Conservation (phyloP, 768 basidiomycete genomes). For the Pleurotus sapidus region DNA sequence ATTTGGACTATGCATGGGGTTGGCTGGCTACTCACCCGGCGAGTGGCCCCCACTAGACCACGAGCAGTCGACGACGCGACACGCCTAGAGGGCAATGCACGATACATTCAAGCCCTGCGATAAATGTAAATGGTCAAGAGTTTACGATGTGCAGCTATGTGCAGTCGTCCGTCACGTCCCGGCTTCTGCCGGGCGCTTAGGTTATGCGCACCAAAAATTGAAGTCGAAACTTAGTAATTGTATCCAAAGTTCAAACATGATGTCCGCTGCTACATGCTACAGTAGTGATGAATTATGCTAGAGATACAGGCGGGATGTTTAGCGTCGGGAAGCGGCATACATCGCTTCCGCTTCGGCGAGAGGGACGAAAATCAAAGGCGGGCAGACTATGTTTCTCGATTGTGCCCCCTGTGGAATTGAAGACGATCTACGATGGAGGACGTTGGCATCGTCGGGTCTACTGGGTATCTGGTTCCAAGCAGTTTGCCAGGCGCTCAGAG, state of each 20-base stretch:
- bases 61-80: constrained; percentile 42
- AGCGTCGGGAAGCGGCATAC: background rate
- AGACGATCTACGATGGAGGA: background rate
- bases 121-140: constrained; percentile 12
- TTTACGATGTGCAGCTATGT: background rate
- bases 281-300: background rate
- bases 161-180: background rate
- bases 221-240: too few species aligned
- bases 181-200: too few species aligned
- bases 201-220: too few species aligned
- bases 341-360: background rate
- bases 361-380: background rate
- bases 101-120: constrained; percentile 43
- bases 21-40: constrained; percentile 49
- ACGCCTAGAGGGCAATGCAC: constrained; percentile 55
- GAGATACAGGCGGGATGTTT: background rate
- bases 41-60: constrained; percentile 47
- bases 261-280: too few species aligned
- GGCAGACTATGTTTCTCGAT: background rate
- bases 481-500: background rate
- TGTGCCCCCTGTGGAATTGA: background rate
- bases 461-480: background rate
- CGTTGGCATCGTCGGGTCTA: background rate
- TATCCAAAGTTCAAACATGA: too few species aligned
- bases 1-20: constrained; percentile 5